Base-by-base conservation (phyloP, 306 rosid genomes). In the Inga leiocalycina region DNA sequence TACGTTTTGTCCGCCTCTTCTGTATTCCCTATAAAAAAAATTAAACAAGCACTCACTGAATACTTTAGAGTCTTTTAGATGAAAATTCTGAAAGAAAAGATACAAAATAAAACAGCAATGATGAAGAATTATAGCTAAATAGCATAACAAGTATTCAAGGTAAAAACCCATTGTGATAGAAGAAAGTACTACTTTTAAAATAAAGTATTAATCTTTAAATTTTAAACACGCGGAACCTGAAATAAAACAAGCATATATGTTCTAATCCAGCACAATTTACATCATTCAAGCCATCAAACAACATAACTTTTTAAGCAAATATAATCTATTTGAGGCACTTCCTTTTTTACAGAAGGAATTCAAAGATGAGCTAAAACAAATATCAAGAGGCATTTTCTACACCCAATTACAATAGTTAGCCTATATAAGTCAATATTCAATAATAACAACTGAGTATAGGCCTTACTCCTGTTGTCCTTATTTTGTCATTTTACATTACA, bases 1-100 rank as follows among this genome's bases (percentile, higher is more conserved):
- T 93, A 92, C 13, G 71, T 72, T 30, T 88, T 92, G 74, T 83
- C 89, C 46, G 59, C 57, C 48, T 83, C 77, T 37, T 15, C 79
- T 11, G 16, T 44, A 49, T 83, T 82, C 71, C 61, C 92, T 87
- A 61, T 6, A 76, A 35, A 73, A 79, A 54, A 34, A 39, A 39
- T 43, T 41, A 71, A 71, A n/a, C n/a, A 44, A 37, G 32, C 77
- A 41, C 41, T 14, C 43, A 46, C 19, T 35, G 35, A 57, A 77
- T 39, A 44, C 81, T 79, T 71, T 41, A 62, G 12, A 54, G n/a
- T 71, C 76, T 6, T 44, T 13, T 61, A 44, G 52, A 68, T 27
- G 27, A 70, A 41, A 41, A 41, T 11, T 69, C 45, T 41, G 51
- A 49, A 35, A 62, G 59, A 77, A 8, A 61, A 34, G 16, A 22